phyloP scores from a whole-genome alignment of 495 filamentous ascomycete species.

The Penicillium daleae region DNA sequence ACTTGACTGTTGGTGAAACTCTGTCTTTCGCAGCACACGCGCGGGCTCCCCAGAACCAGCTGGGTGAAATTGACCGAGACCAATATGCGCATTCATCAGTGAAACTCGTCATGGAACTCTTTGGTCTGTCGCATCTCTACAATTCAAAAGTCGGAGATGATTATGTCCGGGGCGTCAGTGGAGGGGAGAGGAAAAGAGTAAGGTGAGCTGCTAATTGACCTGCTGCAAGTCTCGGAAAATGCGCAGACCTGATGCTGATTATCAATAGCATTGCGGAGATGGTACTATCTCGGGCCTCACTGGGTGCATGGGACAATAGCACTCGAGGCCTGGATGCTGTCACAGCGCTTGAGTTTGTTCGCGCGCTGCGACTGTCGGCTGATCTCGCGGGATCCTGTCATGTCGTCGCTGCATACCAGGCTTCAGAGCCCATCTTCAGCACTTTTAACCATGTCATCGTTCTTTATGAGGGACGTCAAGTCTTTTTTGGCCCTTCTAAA shows the following conservation, averaged over 20 bases:
- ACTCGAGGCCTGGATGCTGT: slow-evolving; percentile 82
- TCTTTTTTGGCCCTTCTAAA: slow-evolving; percentile 62
- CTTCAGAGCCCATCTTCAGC: slow-evolving; percentile 77
- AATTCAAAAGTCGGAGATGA: background rate
- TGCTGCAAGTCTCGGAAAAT: background rate
- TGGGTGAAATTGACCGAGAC: background rate
- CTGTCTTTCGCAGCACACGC: background rate
- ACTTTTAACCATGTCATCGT: slow-evolving; percentile 62
- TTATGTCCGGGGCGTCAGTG: background rate
- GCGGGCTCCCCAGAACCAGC: background rate
- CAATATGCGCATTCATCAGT: background rate
- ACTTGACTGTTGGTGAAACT: background rate
- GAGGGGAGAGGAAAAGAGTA: background rate
- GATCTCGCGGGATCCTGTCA: slow-evolving; percentile 73
- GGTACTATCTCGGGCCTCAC: background rate
- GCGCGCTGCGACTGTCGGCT: slow-evolving; percentile 71
- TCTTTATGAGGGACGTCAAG: slow-evolving; percentile 63
- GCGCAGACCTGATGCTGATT: background rate
- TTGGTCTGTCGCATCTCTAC: background rate
- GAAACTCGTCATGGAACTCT: background rate
- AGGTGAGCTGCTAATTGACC: background rate
- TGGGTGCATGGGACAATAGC: slow-evolving; percentile 71
- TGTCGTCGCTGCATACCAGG: slow-evolving; percentile 80
- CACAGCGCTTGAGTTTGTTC: slow-evolving; percentile 70
- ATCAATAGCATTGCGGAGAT: background rate